Base-by-base conservation (phyloP, 257 asterid genomes). In the Mitragyna speciosa region DNA sequence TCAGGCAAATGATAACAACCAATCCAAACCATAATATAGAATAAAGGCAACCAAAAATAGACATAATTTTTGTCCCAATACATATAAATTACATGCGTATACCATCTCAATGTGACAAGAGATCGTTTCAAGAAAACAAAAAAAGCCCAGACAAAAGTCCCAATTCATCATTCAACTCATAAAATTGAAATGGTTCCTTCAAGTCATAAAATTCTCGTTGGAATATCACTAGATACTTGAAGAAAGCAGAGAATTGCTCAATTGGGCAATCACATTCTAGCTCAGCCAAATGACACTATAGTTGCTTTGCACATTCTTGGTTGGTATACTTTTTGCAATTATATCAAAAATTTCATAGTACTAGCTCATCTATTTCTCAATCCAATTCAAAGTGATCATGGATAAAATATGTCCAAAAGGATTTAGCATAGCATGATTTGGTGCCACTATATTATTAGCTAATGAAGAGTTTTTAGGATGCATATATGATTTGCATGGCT, bases 271-370 rank as follows among this genome's bases (percentile, higher is more conserved):
- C 80, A 24, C 79, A 39, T 82, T 72, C 78, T 92, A 17, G 94
- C 97, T 24, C 90, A 79, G 36, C 96, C 97, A 0, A 90, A 90
- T 31, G 98, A 93, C 78, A 90, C 93, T 0, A 51, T 93, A 14
- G 83, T 90, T 12, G 97, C 98, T 26, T 45, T 90, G 85, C 97
- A 93, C 48, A 81, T 93, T 66, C 83, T 93, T 28, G 97, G 98
- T 93, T 17, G 83, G 90, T 82, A 73, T 73, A 36, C 51, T 41
- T 2, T 24, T 69, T 69, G 73, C 51, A 36, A 20, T 39, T 68
- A 10, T 28, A 2, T 19, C 15, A 15, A 1, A 65, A 5, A 30
- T n/a, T n/a, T n/a, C n/a, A n/a, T n/a, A n/a, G n/a, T n/a, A n/a
- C n/a, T n/a, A n/a, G n/a, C n/a, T n/a, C n/a, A n/a, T n/a, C n/a